Conservation (phyloP, 169 alveolate genomes). For the Perkinsus marinus region DNA sequence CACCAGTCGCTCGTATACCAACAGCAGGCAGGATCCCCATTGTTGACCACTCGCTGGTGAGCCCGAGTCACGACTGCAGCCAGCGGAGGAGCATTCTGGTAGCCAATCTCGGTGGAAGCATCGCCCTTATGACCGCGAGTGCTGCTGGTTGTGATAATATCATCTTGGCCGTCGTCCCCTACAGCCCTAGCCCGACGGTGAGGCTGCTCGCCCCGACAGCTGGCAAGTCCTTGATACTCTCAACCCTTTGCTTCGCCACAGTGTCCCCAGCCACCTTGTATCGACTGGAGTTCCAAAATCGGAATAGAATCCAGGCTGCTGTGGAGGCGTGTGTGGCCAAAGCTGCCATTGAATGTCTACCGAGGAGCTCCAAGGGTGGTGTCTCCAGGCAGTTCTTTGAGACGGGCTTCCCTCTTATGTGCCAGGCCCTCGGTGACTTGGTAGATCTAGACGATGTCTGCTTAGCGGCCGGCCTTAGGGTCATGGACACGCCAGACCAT, state of each 20-base stretch:
- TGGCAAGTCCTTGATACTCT: neutral
- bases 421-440: neutral
- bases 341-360: neutral
- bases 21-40: neutral
- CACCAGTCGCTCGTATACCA: neutral
- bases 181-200: neutral
- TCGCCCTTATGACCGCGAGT: neutral
- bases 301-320: neutral
- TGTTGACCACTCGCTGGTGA: neutral
- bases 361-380: neutral
- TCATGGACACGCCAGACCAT: neutral
- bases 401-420: neutral
- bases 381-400: neutral
- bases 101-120: neutral
- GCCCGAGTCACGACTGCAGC: neutral
- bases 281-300: neutral
- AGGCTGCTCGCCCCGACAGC: neutral
- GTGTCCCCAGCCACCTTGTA: neutral
- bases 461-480: neutral
- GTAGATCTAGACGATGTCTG: neutral
- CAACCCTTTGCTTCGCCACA: neutral
- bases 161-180: neutral
- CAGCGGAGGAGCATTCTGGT: neutral
- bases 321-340: neutral
- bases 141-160: neutral